Evolutionary conservation across 106 monocot genomes (phyloP).

Genomic region (Hemerocallis citrina): DNA sequence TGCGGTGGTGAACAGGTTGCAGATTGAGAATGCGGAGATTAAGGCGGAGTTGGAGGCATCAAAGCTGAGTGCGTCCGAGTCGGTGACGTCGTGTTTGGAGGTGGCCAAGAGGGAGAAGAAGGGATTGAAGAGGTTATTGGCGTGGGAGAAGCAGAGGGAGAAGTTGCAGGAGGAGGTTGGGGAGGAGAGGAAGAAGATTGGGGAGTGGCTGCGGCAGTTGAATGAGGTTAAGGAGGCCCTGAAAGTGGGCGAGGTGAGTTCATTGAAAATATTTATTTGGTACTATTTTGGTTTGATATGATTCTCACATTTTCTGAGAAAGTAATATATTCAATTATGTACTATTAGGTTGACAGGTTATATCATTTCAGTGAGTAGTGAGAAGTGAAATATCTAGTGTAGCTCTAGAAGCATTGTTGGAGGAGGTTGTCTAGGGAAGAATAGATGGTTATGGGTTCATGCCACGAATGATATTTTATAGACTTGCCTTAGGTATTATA

Average conservation of each 20-base stretch:
- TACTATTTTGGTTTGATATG: not conserved
- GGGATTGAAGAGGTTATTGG: slow-evolving; percentile 46
- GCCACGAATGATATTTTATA: not conserved
- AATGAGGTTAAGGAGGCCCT: slow-evolving; percentile 26
- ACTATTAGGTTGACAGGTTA: not conserved
- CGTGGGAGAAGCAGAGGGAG: slow-evolving; percentile 68
- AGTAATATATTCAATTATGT: not conserved
- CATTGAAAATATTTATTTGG: not conserved
- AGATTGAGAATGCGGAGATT: slow-evolving; percentile 90
- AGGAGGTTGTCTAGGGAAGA: not conserved
- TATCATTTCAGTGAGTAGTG: not conserved
- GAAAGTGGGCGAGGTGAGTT: slow-evolving; percentile 52
- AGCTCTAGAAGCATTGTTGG: not conserved
- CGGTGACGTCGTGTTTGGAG: slow-evolving; percentile 34
- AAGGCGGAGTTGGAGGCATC: slow-evolving; percentile 89
- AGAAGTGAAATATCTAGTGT: not conserved
- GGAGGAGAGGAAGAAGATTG: slow-evolving; percentile 37
- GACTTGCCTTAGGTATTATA: not conserved
- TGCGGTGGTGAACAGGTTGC: slow-evolving; percentile 42
- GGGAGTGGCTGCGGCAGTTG: slow-evolving; percentile 27
- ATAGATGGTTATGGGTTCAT: not conserved
- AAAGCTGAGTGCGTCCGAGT: slow-evolving; percentile 68
- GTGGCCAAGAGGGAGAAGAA: slow-evolving; percentile 59
- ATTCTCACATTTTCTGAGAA: too few species aligned
- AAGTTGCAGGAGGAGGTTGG: slow-evolving; percentile 47